Base-by-base conservation (phyloP, 805 yeast species). In the Nakazawaea anatomiae region DNA sequence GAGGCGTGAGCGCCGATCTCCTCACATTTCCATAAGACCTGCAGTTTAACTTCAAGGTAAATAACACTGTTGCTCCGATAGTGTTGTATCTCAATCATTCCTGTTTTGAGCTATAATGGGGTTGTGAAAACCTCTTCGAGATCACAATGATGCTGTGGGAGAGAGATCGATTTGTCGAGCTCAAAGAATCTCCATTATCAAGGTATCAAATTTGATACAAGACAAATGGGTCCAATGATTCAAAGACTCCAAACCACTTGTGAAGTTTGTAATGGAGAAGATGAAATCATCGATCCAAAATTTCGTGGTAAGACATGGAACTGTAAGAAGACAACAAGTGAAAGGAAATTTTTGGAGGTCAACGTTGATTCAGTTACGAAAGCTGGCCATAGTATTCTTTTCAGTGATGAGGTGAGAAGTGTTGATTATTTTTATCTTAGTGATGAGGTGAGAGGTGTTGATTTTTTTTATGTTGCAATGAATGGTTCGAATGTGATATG, bases 151-250 rank as follows among this genome's bases (percentile, higher is more conserved):
- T 18, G 3, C 3, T 2, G 25, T 18, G 25, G 25, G 25, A 18
- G 25, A 18, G 25, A 18, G 25, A 18, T 18, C 25, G 25, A 18
- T 18, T 18, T 18, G 25, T 18, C 25, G 25, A 18, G 25, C 3
- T 18, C 25, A 18, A 18, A 18, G 25, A 18, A 18, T 18, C 25
- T 18, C 25, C 25, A 18, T 18, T 18, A 18, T 71, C 78, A 80
- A 61, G 99, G 99, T 80, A 72, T 85, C 69, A 88, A 82, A 71
- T 85, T 92, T 58, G 86, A 90, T 58, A 89, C 97, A 48, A 87
- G 96, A 76, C 98, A 94, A 73, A 91, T 94, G 97, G 99, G 99
- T 61, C 97, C 96, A 58, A 89, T 94, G 91, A 87, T 94, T 64
- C 99, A 94, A 76, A 87, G 97, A 78, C 87, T 88, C 82, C 98